A percentile compares a stretch with the other conserved stretches of the same genome.
Evolutionary conservation across 306 rosid genomes (phyloP).

Genomic region (Medicago arabica): DNA sequence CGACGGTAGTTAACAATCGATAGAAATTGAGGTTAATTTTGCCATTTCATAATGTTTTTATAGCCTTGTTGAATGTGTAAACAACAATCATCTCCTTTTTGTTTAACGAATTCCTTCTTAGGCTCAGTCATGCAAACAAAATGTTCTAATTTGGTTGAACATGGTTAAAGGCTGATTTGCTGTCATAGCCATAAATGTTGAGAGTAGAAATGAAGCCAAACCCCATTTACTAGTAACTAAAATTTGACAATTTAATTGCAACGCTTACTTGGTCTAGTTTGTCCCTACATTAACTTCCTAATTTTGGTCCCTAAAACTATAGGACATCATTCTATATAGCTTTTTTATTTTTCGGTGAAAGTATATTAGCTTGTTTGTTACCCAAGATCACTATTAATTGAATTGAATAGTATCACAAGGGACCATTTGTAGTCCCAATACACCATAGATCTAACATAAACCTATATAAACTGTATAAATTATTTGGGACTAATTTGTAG

Average conservation of each 20-base stretch:
- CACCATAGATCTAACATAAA: background rate
- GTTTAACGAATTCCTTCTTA: background rate
- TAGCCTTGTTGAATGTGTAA: no score
- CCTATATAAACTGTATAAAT: background rate
- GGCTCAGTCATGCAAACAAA: constrained; percentile 22
- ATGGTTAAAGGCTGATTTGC: constrained; percentile 7
- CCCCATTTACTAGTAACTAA: background rate
- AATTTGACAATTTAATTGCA: constrained; percentile 24
- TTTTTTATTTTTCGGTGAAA: background rate
- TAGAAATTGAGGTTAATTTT: no score
- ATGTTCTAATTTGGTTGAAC: constrained; percentile 39
- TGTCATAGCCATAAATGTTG: constrained; percentile 7
- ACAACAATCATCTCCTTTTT: no score
- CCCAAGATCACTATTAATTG: background rate
- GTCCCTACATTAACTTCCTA: constrained; percentile 29
- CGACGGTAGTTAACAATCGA: no score
- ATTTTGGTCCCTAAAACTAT: constrained; percentile 21
- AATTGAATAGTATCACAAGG: background rate
- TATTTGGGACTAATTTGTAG: background rate
- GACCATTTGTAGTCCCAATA: background rate
- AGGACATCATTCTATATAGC: background rate
- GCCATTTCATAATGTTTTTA: no score
- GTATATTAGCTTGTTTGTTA: background rate
- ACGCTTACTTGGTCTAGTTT: constrained; percentile 9
- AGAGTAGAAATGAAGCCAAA: constrained; percentile 30